Conservation (phyloP, 169 alveolate genomes). For the Theileria annulata region DNA sequence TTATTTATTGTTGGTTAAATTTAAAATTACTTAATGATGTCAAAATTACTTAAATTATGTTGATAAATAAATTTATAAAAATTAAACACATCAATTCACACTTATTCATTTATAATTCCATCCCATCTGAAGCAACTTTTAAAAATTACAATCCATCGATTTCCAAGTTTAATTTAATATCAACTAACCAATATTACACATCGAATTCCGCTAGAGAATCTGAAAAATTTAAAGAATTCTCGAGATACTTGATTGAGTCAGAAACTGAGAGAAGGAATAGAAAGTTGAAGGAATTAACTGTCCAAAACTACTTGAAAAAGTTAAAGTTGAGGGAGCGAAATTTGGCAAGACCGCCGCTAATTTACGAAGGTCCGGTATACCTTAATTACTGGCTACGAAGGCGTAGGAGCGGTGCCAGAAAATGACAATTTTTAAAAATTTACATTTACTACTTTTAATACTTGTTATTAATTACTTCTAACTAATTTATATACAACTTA, state of each 20-base stretch:
- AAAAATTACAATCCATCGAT: not conserved
- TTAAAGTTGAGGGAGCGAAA: constrained; percentile 39
- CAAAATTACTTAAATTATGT: not conserved
- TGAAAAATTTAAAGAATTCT: not conserved
- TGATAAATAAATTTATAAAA: too few relatives aligned
- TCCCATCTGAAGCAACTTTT: not conserved
- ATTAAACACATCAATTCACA: not conserved
- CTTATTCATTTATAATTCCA: not conserved
- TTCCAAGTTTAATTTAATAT: not conserved
- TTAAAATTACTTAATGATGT: too few relatives aligned
- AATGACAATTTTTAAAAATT: not conserved
- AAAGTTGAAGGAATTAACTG: constrained; percentile 18
- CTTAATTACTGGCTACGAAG: constrained; percentile 55
- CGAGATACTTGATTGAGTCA: not conserved
- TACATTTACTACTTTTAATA: not conserved
- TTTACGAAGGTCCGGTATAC: constrained; percentile 65
- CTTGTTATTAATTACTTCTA: too few relatives aligned
- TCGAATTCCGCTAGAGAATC: not conserved
- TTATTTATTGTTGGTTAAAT: too few relatives aligned
- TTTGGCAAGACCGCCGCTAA: constrained; percentile 32
- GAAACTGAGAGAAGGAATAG: not conserved
- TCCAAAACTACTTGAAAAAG: constrained; percentile 14
- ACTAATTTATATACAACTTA: too few relatives aligned
- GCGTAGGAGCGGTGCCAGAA: constrained; percentile 27
- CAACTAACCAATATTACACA: not conserved